phyloP scores from a whole-genome alignment of 352 stramenopile species.

The Globisporangium alternatum region DNA sequence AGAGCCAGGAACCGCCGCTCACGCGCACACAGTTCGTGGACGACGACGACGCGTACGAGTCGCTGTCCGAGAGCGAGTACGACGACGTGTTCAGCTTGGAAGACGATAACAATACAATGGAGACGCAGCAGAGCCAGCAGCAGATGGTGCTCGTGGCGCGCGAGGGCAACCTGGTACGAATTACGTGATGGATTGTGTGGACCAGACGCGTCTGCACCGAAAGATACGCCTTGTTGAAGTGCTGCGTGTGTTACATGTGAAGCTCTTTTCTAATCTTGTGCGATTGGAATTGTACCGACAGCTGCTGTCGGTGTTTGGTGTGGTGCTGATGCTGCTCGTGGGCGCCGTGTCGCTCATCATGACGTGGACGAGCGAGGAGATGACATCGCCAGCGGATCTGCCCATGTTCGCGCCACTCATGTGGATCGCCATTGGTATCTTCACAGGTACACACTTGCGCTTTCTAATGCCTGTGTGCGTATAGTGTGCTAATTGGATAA shows the following conservation, averaged over 20 bases:
- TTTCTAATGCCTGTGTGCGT: not conserved
- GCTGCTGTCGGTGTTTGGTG: conserved; percentile 65
- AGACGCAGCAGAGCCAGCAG: conserved; percentile 31
- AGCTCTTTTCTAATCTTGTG: not conserved
- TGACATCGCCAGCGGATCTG: conserved; percentile 39
- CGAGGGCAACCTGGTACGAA: conserved; percentile 53
- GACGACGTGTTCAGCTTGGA: conserved; percentile 22
- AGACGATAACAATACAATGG: conserved; percentile 21
- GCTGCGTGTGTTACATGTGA: not conserved
- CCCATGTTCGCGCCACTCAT: conserved; percentile 80
- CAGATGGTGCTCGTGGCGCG: conserved; percentile 37
- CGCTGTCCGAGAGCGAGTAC: conserved; percentile 41
- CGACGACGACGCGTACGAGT: conserved; percentile 36
- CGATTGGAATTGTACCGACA: conserved; percentile 16
- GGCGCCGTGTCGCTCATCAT: conserved; percentile 54
- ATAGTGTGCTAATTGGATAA: not conserved
- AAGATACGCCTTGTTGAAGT: conserved; percentile 4
- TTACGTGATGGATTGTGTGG: not conserved
- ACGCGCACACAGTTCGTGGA: conserved; percentile 11
- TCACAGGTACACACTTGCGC: conserved; percentile 37
- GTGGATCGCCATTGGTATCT: conserved; percentile 78
- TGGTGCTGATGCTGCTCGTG: conserved; percentile 71
- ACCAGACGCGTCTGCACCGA: not conserved
- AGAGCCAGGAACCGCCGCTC: not conserved
- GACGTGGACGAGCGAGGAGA: conserved; percentile 52